Evolutionary conservation across 1,284 basidiomycete species (phyloP), one percentile per base, ranked within the genome.

Genomic region (Abortiporus biennis): DNA sequence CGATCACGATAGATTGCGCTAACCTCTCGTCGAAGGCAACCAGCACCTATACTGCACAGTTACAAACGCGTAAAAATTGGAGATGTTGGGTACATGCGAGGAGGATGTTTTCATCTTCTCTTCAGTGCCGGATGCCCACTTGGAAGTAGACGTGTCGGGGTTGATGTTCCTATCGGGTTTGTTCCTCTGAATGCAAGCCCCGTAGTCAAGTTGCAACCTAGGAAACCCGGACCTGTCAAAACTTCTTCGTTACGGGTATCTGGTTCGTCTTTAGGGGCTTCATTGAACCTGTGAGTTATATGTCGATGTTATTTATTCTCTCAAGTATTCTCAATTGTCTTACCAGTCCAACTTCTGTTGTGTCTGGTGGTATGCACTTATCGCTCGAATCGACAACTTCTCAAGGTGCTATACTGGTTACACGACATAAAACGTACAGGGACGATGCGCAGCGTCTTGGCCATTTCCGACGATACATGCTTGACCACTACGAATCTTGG

Each of bases 71-170:
- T 40, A 8, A n/a, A 34, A 16, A 43, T 46, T 12, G 45, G 41
- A 3, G 45, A 46, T 21, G 45, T 46, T 27, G 45, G 45, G 4
- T 46, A 37, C 41, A 25, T 46, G 5, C n/a, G 33, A 3, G 36
- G 32, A 6, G 45, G 45, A 3, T 12, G 22, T 1, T 46, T 46
- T 33, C 9, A 21, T 13, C 30, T 37, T 13, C 32, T 46, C 8
- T 46, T 46, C 41, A 42, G 38, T 24, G 45, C 41, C 6, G 20
- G 17, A 4, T 19, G 13, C 8, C 36, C 41, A 9, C 23, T 20
- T 3, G 24, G 29, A n/a, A 38, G 35, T 20, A n/a, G n/a, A n/a
- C n/a, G n/a, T n/a, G n/a, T n/a, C n/a, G n/a, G n/a, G n/a, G n/a
- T n/a, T n/a, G n/a, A n/a, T n/a, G 43, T 47, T 13, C 44, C 47